Percentiles rank a stretch among this genome's conserved stretches.
Conservation (phyloP, 1,284 basidiomycete species). For the Meira miltonrushii region DNA sequence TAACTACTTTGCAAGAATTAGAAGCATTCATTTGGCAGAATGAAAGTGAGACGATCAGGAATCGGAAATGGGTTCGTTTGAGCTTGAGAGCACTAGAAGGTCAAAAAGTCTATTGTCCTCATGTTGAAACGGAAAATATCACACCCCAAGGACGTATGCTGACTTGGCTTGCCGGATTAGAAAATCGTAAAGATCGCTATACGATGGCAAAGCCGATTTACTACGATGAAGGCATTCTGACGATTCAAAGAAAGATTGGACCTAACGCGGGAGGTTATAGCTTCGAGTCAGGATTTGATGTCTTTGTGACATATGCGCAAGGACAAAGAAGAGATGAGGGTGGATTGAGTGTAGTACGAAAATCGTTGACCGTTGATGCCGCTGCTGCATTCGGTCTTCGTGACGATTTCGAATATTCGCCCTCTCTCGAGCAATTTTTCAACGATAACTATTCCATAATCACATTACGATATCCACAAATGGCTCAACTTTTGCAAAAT, state of each 20-base stretch:
- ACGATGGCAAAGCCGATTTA: constrained; percentile 53
- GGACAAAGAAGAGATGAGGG: constrained; percentile 37
- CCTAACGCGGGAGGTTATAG: constrained; percentile 57
- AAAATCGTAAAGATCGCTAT: constrained; percentile 54
- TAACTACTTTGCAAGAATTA: constrained; percentile 60
- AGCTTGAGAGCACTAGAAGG: constrained; percentile 68
- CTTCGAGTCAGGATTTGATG: constrained; percentile 60
- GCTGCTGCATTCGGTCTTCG: constrained; percentile 65
- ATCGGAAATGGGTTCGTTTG: constrained; percentile 63
- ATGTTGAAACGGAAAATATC: constrained; percentile 46
- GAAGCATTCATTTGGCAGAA: constrained; percentile 67
- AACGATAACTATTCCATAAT: constrained; percentile 62
- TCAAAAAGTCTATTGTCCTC: constrained; percentile 64
- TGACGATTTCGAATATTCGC: constrained; percentile 65
- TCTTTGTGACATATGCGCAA: constrained; percentile 61
- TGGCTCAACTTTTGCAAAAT: constrained; percentile 58
- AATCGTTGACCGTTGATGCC: constrained; percentile 56
- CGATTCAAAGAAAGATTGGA: constrained; percentile 56
- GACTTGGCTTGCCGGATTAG: neutral
- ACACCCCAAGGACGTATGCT: neutral
- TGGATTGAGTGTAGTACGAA: constrained; percentile 39
- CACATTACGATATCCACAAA: constrained; percentile 54
- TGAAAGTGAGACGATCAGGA: constrained; percentile 57
- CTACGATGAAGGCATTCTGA: constrained; percentile 60
- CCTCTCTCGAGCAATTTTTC: constrained; percentile 64